Evolutionary conservation across 1,284 basidiomycete genomes (phyloP).

Genomic region (Afroboletus lepidellus): DNA sequence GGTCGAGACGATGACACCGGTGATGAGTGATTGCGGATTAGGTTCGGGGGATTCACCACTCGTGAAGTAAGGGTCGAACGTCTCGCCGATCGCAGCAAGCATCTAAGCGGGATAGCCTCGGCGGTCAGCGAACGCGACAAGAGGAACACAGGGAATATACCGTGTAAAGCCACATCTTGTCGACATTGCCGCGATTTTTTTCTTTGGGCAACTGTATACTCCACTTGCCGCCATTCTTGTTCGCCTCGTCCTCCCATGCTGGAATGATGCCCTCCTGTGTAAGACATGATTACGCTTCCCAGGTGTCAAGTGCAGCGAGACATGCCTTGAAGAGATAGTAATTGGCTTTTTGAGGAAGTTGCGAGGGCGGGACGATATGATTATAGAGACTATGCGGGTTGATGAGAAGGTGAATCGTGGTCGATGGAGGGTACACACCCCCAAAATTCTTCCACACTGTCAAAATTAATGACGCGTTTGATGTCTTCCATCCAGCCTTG

Average conservation of each 20-base stretch:
- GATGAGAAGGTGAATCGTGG: constrained; percentile 13
- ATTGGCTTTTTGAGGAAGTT: constrained; percentile 92
- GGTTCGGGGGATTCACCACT: constrained; percentile 45
- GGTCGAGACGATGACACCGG: constrained; percentile 93
- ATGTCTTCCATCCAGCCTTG: constrained; percentile 98
- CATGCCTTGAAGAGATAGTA: constrained; percentile 96
- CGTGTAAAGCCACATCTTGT: constrained; percentile 98
- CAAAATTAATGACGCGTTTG: constrained; percentile 89
- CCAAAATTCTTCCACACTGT: constrained; percentile 98
- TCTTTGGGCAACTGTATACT: constrained; percentile 96
- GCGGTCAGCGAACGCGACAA: constrained; percentile 3
- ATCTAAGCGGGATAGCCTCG: constrained; percentile 62
- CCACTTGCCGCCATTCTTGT: constrained; percentile 98
- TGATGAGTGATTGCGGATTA: constrained; percentile 72
- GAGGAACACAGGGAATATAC: constrained; percentile 40
- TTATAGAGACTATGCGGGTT: constrained; percentile 75
- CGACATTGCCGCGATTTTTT: constrained; percentile 82
- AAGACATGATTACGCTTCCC: constrained; percentile 6
- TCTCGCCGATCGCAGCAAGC: constrained; percentile 96
- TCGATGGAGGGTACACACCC: constrained; percentile 53
- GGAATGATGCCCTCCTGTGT: constrained; percentile 88
- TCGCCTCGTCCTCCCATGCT: constrained; percentile 95
- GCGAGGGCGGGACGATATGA: constrained; percentile 96
- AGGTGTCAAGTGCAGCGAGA: constrained; percentile 1
- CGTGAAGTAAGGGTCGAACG: constrained; percentile 83